These are phyloP conservation scores for Apophysomyces variabilis DNA, from an alignment of 371 early-diverging fungal species.

Conservation along the genomic window DNA sequence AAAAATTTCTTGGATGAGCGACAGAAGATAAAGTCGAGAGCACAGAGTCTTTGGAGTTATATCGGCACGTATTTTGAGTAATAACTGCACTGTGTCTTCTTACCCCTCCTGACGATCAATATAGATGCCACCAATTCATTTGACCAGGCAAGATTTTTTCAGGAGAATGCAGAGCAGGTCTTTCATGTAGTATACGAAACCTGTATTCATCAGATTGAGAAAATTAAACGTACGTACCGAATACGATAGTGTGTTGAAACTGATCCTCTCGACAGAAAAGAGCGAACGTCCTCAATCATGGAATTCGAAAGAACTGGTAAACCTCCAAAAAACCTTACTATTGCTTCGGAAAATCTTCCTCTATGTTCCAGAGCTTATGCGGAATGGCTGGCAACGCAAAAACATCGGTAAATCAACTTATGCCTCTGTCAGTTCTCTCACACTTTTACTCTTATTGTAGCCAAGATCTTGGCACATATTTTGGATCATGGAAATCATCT, in stretches of 20 bases:
- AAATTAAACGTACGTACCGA: constrained; percentile 66
- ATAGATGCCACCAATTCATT: constrained; percentile 72
- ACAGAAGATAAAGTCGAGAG: constrained; percentile 75
- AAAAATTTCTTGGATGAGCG: constrained; percentile 80
- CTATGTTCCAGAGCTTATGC: constrained; percentile 70
- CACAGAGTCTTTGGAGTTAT: constrained; percentile 71
- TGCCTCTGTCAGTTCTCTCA: neutral
- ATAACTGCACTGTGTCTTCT: constrained; percentile 9
- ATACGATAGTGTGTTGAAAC: neutral
- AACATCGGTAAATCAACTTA: constrained; percentile 54
- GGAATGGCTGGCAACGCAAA: constrained; percentile 73
- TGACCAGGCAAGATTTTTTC: constrained; percentile 81
- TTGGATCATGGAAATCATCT: constrained; percentile 73
- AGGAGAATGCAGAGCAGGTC: constrained; percentile 76
- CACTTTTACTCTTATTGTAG: constrained; percentile 22
- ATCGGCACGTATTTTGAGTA: constrained; percentile 53
- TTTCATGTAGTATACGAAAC: constrained; percentile 72
- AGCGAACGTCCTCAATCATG: constrained; percentile 56
- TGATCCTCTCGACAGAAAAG: constrained; percentile 27
- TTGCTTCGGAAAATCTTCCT: constrained; percentile 72
- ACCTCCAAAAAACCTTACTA: constrained; percentile 65
- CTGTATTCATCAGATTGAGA: constrained; percentile 73
- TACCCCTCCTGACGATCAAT: constrained; percentile 12
- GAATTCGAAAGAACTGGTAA: constrained; percentile 68
- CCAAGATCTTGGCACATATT: constrained; percentile 55